phyloP scores from a whole-genome alignment of 306 rosid species.

The Cucurbita argyrosperma region DNA sequence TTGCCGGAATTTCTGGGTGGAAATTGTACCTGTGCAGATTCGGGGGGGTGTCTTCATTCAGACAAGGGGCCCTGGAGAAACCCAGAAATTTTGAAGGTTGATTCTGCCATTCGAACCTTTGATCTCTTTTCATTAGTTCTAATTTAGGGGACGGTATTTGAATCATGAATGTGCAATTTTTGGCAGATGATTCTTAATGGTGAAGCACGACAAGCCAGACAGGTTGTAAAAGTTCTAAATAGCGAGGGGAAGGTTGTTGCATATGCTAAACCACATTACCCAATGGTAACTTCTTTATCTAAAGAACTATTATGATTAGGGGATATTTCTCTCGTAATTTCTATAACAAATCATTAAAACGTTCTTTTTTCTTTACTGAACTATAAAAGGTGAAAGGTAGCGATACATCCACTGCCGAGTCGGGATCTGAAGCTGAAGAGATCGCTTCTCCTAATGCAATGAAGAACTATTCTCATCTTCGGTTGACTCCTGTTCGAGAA shows the following conservation, averaged over 20 bases:
- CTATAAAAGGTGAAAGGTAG: constrained; percentile 65
- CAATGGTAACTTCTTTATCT: constrained; percentile 35
- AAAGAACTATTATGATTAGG: background rate
- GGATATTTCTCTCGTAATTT: background rate
- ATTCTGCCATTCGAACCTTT: background rate
- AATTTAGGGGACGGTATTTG: constrained; percentile 16
- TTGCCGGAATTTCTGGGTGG: constrained; percentile 96
- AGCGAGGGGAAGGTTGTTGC: constrained; percentile 89
- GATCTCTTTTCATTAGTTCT: background rate
- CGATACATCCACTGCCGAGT: constrained; percentile 97
- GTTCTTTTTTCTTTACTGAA: background rate
- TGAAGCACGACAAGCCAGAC: constrained; percentile 66
- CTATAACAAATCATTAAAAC: background rate
- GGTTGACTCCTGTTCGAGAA: constrained; percentile 96
- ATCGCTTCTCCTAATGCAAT: constrained; percentile 67
- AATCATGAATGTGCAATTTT: constrained; percentile 3
- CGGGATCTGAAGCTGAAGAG: constrained; percentile 96
- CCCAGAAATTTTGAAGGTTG: constrained; percentile 82
- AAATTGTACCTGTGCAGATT: constrained; percentile 72
- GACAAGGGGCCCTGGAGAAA: constrained; percentile 98
- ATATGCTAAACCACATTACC: constrained; percentile 68
- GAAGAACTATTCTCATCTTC: constrained; percentile 69
- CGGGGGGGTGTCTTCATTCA: constrained; percentile 87
- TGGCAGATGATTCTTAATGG: constrained; percentile 78
- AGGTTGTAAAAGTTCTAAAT: constrained; percentile 72